These are phyloP conservation scores for Diddensiella caesifluorescens DNA, from an alignment of 805 yeast species.

Conservation along the genomic window DNA sequence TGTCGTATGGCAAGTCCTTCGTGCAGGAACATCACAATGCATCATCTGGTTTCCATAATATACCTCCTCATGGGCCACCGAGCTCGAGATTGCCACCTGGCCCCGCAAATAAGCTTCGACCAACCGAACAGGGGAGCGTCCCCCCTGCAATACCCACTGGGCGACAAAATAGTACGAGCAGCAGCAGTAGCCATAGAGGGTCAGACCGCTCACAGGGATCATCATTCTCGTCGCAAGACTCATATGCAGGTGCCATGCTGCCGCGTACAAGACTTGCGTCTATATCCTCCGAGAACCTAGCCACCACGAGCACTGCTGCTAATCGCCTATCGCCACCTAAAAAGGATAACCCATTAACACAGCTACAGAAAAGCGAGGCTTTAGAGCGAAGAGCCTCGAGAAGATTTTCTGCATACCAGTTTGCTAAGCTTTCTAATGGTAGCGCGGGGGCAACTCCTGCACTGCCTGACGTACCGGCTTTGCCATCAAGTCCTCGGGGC, in stretches of 20 bases:
- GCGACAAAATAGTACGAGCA: neutral
- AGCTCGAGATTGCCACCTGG: no score
- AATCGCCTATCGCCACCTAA: conserved; percentile 8
- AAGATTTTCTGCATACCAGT: conserved; percentile 89
- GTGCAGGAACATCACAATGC: no score
- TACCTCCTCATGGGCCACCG: no score
- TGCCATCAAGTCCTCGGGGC: conserved; percentile 19
- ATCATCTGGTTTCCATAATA: no score
- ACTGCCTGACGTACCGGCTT: conserved; percentile 25
- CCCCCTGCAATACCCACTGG: conserved; percentile 4
- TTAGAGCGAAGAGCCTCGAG: conserved; percentile 90
- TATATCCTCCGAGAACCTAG: neutral
- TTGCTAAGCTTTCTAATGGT: conserved; percentile 60
- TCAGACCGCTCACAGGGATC: neutral
- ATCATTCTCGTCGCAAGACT: conserved; percentile 1
- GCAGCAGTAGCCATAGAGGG: conserved; percentile 1
- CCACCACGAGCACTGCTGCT: neutral
- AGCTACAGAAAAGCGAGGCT: conserved; percentile 71
- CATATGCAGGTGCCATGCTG: no score
- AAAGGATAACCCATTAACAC: conserved; percentile 52
- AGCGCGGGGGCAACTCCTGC: conserved; percentile 27
- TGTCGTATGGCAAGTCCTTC: no score
- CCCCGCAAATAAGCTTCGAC: no score
- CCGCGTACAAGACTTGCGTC: no score
- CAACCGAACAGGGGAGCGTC: no score